Base-by-base conservation (phyloP, 2,329 filamentous ascomycete genomes). In the Trichophyton benhamiae region DNA sequence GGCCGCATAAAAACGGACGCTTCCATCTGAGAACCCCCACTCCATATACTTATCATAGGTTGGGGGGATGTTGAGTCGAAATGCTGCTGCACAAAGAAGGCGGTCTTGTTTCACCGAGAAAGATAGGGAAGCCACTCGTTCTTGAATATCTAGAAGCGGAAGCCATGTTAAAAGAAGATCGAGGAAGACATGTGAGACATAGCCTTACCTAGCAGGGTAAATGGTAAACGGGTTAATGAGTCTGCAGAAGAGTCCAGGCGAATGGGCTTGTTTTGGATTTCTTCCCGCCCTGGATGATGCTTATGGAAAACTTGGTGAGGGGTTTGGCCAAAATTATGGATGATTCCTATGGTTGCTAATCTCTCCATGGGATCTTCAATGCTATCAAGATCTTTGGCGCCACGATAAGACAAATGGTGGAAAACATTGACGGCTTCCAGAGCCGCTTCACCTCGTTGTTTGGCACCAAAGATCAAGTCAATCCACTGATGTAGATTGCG, bases 251-350 rank as follows among this genome's bases (percentile, higher is more conserved):
- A 87, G 72, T 99, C 92, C 0, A 99, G 78, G 61, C 89, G 83
- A 61, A 83, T 84, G 2, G 82, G 77, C 3, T 84, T 85, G 60
- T 85, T 82, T 22, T 83, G 78, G 3, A 81, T 75, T 61, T 88
- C 82, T 66, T 95, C 91, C 13, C 87, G 83, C n/a, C 82, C 76
- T 2, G 88, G 86, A 72, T 99, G 94, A 11, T 87, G 80, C 62
- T 87, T 87, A 52, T 84, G 83, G 72, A 97, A 99, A 15, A 97
- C 87, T 72, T 99, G 95, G 67, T 95, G 88, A 1, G 95, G 94
- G 1, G 95, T 99, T 72, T 99, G 94, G 0, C 94, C 94, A 73
- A 99, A 99, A 68, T 97, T 97, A 74, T 99, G 92, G 68, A 99
- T 97, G 67, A 96, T 95, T 38, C 90, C 90, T 60, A 96, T 96